phyloP scores from a whole-genome alignment of 441 rosid genomes.

The Euphorbia neoarborescens region DNA sequence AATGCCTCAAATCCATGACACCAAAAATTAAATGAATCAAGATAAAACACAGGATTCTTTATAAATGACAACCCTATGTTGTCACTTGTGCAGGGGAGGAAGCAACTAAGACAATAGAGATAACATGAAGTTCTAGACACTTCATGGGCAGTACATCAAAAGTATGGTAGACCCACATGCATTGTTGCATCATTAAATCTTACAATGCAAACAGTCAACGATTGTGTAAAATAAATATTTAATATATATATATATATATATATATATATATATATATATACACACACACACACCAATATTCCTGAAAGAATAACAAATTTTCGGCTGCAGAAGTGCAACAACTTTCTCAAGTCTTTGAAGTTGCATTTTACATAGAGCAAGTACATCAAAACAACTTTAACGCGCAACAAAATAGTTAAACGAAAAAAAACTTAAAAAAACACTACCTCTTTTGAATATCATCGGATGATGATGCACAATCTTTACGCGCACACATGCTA shows the following conservation, averaged over 20 bases:
- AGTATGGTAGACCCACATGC: neutral
- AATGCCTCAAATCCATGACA: neutral
- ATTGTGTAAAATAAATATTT: neutral
- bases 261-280: neutral
- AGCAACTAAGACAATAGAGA: neutral
- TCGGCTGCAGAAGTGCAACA: neutral
- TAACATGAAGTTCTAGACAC: neutral
- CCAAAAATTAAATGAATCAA: neutral
- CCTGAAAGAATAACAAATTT: neutral
- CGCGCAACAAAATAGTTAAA: neutral
- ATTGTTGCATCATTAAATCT: neutral
- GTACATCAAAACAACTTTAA: neutral
- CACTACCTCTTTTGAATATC: conserved; percentile 70
- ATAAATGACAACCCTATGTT: neutral
- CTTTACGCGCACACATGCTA: conserved; percentile 53
- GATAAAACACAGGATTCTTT: neutral
- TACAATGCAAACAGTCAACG: neutral
- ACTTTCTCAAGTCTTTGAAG: neutral
- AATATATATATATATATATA: neutral
- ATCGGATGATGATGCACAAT: conserved; percentile 57
- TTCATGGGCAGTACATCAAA: neutral
- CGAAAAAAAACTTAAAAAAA: neutral
- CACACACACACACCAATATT: neutral
- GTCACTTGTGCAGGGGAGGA: neutral
- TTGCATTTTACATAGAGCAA: neutral